Conservation (phyloP, 2,329 filamentous ascomycete genomes). For the Coniella lustricola region DNA sequence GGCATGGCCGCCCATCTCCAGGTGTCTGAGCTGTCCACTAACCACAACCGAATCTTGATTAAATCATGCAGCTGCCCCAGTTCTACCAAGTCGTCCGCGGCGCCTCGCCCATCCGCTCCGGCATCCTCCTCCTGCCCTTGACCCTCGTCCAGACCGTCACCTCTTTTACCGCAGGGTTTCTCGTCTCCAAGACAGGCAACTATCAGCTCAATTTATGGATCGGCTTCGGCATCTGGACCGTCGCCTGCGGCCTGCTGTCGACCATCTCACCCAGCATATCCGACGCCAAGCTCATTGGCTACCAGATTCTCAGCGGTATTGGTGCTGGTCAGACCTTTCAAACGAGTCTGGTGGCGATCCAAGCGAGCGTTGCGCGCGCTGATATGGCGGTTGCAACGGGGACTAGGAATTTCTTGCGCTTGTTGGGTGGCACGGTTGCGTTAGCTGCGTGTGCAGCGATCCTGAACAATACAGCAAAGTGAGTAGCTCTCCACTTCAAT, state of each 20-base stretch:
- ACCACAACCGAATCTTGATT: too few relatives aligned
- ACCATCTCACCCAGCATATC: constrained; percentile 6
- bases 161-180: constrained; percentile 6
- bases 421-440: constrained; percentile 10
- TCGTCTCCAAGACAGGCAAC: constrained; percentile 14
- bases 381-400: constrained; percentile 17
- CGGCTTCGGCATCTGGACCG: constrained; percentile 12
- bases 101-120: constrained; percentile 14
- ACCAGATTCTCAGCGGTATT: constrained; percentile 11
- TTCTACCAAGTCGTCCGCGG: constrained; percentile 18
- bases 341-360: constrained; percentile 15
- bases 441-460: constrained; percentile 9
- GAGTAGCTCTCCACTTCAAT: background rate
- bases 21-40: too few relatives aligned
- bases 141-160: constrained; percentile 14
- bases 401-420: constrained; percentile 13
- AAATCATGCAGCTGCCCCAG: constrained; percentile 14
- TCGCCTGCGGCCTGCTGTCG: constrained; percentile 12
- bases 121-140: constrained; percentile 13
- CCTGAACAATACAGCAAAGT: constrained; percentile 6
- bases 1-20: too few relatives aligned
- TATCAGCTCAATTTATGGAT: constrained; percentile 10
- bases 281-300: constrained; percentile 9
- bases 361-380: constrained; percentile 8
- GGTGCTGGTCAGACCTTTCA: constrained; percentile 14